Evolutionary conservation across 805 yeast species (phyloP), one percentile per base, ranked within the genome.

Genomic region (Zygoascus tannicola): DNA sequence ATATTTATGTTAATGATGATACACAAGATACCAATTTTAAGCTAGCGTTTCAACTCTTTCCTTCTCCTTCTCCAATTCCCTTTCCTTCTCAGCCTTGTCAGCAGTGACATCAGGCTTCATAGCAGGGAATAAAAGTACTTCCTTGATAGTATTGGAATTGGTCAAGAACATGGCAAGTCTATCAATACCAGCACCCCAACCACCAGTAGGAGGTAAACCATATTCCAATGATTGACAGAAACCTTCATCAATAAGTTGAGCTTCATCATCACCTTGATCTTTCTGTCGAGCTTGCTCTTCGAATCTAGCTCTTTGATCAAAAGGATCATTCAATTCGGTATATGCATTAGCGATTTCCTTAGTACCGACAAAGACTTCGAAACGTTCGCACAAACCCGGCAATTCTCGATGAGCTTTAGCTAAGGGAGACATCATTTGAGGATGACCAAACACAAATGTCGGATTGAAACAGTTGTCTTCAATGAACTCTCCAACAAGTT

Each of bases 111-210:
- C 98, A 38, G 97, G 98, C 74, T 88, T 92, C 78, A 90, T 85
- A 50, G 97, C 88, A 67, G 98, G 98, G 94, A 90, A 90, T 66
- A 92, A 72, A 56, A 90, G 74, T 40, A 90, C 97, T 73, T 90
- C 98, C 80, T 96, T 86, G 62, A 90, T 90, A 56, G 96, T 85
- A 74, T 87, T 84, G 47, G 95, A 85, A 69, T 92, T 80, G 50
- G 97, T 92, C 71, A 92, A 78, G 74, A 92, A 92, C 98, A 90
- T 90, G 62, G 96, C 87, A 62, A 90, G 66, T 75, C 98, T 83
- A 70, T 90, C 98, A 56, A 90, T 88, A 76, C 98, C 98, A 71
- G 95, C 82, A 58, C 98, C 98, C 97, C 97, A 90, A 56, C 98
- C 98, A 67, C 94, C 97, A 57, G 97, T 92, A 59, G 98, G 98